A percentile compares a stretch with the other conserved stretches of the same genome.
phyloP scores from a whole-genome alignment of 352 stramenopile genomes.

The Pythium dissimile region DNA sequence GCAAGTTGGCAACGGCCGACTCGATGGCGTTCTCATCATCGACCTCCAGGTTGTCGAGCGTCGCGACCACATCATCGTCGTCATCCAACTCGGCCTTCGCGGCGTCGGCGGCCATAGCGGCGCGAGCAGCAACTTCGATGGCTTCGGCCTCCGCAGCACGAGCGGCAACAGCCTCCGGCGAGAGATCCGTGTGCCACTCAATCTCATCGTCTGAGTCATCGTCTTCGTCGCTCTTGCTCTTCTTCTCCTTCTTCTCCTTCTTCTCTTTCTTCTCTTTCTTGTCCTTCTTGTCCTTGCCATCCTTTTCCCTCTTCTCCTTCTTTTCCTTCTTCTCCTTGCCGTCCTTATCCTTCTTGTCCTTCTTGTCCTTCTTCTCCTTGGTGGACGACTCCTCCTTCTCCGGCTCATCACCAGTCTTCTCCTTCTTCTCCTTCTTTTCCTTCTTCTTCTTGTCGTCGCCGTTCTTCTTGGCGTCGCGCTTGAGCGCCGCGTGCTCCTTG shows the following conservation, averaged over 20 bases:
- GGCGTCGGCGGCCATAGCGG: slow-evolving; percentile 56
- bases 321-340: slow-evolving; percentile 57
- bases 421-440: slow-evolving; percentile 68
- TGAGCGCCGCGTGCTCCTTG: slow-evolving; percentile 92
- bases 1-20: slow-evolving; percentile 61
- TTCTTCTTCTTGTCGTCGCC: slow-evolving; percentile 89
- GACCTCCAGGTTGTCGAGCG: slow-evolving; percentile 78
- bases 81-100: slow-evolving; percentile 18
- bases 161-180: slow-evolving; percentile 72
- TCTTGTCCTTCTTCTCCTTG: slow-evolving; percentile 64
- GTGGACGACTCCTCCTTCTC: slow-evolving; percentile 59
- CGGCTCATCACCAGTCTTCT: slow-evolving; percentile 49
- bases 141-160: slow-evolving; percentile 79
- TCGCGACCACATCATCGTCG: slow-evolving; percentile 59
- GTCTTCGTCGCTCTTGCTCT: slow-evolving; percentile 51
- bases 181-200: slow-evolving; percentile 86
- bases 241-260: slow-evolving; percentile 79
- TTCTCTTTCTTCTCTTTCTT: slow-evolving; percentile 86
- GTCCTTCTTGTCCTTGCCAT: slow-evolving; percentile 73
- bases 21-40: slow-evolving; percentile 84
- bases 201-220: slow-evolving; percentile 67
- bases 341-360: slow-evolving; percentile 55
- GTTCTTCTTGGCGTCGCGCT: slow-evolving; percentile 76
- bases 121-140: slow-evolving; percentile 71
- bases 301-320: slow-evolving; percentile 51